A percentile compares a stretch with the other conserved stretches of the same genome.
phyloP scores from a whole-genome alignment of 805 yeast genomes.

The Myxozyma lipomycoides region DNA sequence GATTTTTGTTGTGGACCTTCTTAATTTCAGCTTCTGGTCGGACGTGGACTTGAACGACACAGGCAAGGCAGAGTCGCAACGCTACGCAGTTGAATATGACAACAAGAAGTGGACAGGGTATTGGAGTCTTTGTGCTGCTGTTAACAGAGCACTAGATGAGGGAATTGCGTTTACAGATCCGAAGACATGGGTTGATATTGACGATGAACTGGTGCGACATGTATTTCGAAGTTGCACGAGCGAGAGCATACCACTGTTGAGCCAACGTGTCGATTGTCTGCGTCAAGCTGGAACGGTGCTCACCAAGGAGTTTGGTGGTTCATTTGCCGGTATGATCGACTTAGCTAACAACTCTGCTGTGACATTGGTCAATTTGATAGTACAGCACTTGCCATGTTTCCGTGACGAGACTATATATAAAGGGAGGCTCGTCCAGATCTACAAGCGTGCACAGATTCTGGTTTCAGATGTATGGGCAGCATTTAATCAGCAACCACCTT shows the following conservation, averaged over 20 bases:
- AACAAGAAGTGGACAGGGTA: constrained; percentile 42
- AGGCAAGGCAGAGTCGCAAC: constrained; percentile 32
- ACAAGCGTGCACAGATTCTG: constrained; percentile 44
- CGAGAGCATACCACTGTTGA: constrained; percentile 38
- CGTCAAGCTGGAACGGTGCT: constrained; percentile 39
- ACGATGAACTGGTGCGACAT: constrained; percentile 29
- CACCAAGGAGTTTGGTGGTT: constrained; percentile 16
- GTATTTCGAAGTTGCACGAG: constrained; percentile 37
- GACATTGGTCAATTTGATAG: constrained; percentile 34
- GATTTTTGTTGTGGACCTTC: constrained; percentile 43
- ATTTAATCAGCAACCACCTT: constrained; percentile 36
- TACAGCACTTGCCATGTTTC: constrained; percentile 36
- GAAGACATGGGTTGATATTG: constrained; percentile 34
- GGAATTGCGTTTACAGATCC: constrained; percentile 41
- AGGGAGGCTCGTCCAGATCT: constrained; percentile 34
- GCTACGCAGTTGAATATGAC: constrained; percentile 38
- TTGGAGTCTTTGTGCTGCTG: constrained; percentile 45
- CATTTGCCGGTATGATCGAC: constrained; percentile 32
- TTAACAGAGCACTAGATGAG: constrained; percentile 42
- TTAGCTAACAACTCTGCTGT: constrained; percentile 36
- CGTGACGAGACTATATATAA: constrained; percentile 36
- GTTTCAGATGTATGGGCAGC: constrained; percentile 45
- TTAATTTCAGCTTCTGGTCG: constrained; percentile 46
- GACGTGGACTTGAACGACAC: constrained; percentile 36
- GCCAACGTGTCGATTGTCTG: constrained; percentile 37